Percentiles rank a stretch among this genome's conserved stretches.
Evolutionary conservation across 306 rosid species (phyloP).

Genomic region (Citrullus colocynthis): DNA sequence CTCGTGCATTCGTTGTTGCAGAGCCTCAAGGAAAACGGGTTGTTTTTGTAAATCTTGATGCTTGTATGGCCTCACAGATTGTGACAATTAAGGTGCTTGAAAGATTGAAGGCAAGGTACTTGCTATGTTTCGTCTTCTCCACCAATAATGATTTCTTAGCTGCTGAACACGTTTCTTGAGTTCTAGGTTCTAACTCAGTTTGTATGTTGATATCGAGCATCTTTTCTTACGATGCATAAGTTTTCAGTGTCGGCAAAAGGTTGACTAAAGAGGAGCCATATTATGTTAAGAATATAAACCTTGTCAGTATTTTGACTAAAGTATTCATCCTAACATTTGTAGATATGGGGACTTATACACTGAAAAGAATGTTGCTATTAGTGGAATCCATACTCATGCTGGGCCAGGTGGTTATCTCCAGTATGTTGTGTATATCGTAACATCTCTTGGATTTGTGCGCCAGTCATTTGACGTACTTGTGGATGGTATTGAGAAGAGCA

Average conservation of each 20-base stretch:
- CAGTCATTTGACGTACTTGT: slow-evolving; percentile 79
- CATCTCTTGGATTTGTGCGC: slow-evolving; percentile 86
- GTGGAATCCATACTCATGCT: slow-evolving; percentile 91
- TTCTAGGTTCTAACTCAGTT: background rate
- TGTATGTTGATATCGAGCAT: background rate
- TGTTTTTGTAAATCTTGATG: slow-evolving; percentile 86
- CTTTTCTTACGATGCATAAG: background rate
- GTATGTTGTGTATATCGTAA: slow-evolving; percentile 65
- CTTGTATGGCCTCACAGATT: slow-evolving; percentile 86
- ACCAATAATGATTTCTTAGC: background rate
- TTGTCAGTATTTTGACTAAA: background rate
- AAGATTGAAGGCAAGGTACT: slow-evolving; percentile 74
- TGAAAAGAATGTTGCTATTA: slow-evolving; percentile 76
- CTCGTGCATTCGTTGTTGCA: slow-evolving; percentile 73
- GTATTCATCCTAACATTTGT: background rate
- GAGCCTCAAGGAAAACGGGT: slow-evolving; percentile 60
- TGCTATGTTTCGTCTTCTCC: background rate
- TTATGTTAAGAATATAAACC: background rate
- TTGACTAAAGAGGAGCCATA: background rate
- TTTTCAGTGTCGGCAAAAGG: background rate
- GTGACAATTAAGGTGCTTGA: slow-evolving; percentile 67
- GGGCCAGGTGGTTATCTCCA: slow-evolving; percentile 99
- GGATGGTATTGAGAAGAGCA: slow-evolving; percentile 82
- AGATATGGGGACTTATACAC: slow-evolving; percentile 77
- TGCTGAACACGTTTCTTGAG: background rate